A percentile compares a stretch with the other conserved stretches of the same genome.
Conservation (phyloP, 495 filamentous ascomycete genomes). For the Daldinia concentrica region DNA sequence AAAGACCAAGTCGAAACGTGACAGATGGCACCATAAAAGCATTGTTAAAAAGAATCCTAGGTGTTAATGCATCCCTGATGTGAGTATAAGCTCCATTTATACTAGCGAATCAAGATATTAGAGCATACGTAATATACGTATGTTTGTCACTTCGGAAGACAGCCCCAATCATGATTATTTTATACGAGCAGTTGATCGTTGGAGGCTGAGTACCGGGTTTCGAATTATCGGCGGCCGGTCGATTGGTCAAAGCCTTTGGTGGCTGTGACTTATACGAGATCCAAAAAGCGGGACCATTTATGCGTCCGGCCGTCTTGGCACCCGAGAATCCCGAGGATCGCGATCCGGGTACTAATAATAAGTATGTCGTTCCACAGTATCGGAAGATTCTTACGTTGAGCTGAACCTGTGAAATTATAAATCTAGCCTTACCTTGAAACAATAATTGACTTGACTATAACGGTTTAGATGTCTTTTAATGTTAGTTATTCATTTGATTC, state of each 20-base stretch:
- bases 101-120: not conserved
- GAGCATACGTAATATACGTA: not conserved
- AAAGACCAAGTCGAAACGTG: not conserved
- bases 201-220: slow-evolving; percentile 1
- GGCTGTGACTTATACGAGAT: slow-evolving; percentile 6
- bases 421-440: not conserved
- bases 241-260: not conserved
- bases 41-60: not conserved
- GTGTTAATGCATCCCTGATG: not conserved
- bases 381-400: not conserved
- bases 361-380: not conserved
- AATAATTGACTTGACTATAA: not conserved
- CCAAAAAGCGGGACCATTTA: not conserved
- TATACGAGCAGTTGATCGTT: not conserved
- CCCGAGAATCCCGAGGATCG: not conserved
- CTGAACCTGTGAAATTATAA: too few species aligned
- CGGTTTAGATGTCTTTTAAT: not conserved
- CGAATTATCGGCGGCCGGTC: slow-evolving; percentile 1
- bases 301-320: slow-evolving; percentile 3
- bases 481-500: too few species aligned
- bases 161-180: not conserved
- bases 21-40: not conserved
- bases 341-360: slow-evolving; percentile 3
- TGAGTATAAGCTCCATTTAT: slow-evolving; percentile 1
- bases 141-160: not conserved